phyloP scores from a whole-genome alignment of 140 eudicot species.

The Flaveria floridana region DNA sequence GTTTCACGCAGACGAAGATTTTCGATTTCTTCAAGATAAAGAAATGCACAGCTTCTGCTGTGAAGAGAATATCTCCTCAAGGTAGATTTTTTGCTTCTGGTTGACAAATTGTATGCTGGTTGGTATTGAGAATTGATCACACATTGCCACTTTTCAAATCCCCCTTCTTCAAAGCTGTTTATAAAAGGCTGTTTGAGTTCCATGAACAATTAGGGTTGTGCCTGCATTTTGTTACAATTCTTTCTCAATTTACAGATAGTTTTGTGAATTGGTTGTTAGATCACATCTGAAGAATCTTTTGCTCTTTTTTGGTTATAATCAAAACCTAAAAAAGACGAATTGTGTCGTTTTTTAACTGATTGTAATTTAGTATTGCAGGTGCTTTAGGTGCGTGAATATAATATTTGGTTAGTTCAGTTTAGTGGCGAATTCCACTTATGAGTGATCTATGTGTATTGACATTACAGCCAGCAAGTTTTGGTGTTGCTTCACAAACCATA shows the following conservation, averaged over 20 bases:
- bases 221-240: not conserved
- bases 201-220: conserved; percentile 8
- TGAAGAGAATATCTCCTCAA: conserved; percentile 60
- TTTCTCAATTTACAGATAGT: conserved; percentile 4
- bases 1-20: conserved; percentile 71
- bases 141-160: not conserved
- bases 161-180: conserved; percentile 18
- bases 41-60: conserved; percentile 50
- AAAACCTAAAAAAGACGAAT: conserved; percentile 3
- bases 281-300: not conserved
- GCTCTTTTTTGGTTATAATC: not conserved
- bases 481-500: not conserved
- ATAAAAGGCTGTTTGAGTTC: not conserved
- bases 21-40: conserved; percentile 74
- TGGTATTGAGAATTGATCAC: not conserved
- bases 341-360: not conserved
- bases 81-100: conserved; percentile 38
- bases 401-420: conserved; percentile 7
- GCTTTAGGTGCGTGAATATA: conserved; percentile 18
- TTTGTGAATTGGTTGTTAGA: conserved; percentile 12
- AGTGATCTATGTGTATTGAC: conserved; percentile 3
- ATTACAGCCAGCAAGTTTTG: conserved; percentile 5
- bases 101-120: not conserved
- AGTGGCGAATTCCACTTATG: conserved; percentile 9
- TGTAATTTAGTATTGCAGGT: not conserved